Base-by-base conservation (phyloP, 2,329 filamentous ascomycete species). In the Aspergillaceae sp. region DNA sequence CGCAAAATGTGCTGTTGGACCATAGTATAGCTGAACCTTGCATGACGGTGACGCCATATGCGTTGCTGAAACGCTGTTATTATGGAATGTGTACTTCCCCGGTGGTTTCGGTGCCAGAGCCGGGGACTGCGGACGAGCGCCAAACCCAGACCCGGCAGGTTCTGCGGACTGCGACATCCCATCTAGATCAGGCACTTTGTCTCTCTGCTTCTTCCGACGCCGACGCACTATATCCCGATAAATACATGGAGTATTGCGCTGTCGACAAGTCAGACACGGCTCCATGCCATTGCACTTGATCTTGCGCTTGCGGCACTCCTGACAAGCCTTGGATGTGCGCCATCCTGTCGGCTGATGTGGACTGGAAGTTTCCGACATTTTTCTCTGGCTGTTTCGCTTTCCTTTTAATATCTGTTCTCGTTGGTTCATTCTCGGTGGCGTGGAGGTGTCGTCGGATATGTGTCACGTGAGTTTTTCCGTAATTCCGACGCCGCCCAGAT, bases 1-100 rank as follows among this genome's bases (percentile, higher is more conserved):
- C 0, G 70, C 63, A 30, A 74, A 74, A 50, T 74, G 71, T 0
- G 71, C 73, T 0, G 71, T 71, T 0, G 71, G 67, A 0, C 71
- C 71, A 56, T 74, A 74, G 52, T 73, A 74, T 0, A 74, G 58
- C 49, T 74, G 69, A 10, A 73, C 61, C 33, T 64, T 57, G 47
- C 68, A 70, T 19, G 68, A 72, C 1, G 71, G 66, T 1, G 70
- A 71, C 28, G 69, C 62, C 53, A 68, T 65, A 51, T 74, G 71
- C 6, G 69, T 73, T 19, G 71, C 71, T 3, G 70, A 69, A n/a
- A 74, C 71, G 46, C 71, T 73, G 19, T 19, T 19, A 47, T 64
- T 68, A 44, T 69, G 67, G 42, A 66, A 60, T 37, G 57, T 51
- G 38, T 55, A 52, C 4, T 47, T 50, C n/a, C 49, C 49, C 11